phyloP scores from a whole-genome alignment of 2,329 filamentous ascomycete genomes.

The Aspergillus fischeri region DNA sequence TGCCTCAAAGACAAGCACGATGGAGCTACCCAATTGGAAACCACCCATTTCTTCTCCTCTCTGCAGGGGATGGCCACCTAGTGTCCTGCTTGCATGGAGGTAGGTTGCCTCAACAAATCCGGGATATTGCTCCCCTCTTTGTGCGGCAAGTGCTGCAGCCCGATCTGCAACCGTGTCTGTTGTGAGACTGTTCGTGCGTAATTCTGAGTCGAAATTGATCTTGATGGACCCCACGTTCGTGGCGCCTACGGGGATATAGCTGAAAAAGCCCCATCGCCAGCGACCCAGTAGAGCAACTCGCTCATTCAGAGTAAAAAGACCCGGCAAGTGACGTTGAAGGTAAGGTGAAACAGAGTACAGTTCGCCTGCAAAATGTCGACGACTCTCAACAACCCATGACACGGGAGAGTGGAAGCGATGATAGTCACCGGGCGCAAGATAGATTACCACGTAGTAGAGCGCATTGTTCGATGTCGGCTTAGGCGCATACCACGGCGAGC shows the following conservation, averaged over 20 bases:
- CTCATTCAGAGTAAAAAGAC: constrained; percentile 95
- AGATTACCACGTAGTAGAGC: constrained; percentile 91
- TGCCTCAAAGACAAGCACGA: constrained; percentile 95
- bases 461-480: constrained; percentile 59
- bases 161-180: constrained; percentile 89
- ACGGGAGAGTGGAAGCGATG: constrained; percentile 96
- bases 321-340: constrained; percentile 84
- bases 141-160: constrained; percentile 73
- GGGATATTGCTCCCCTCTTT: constrained; percentile 75
- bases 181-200: constrained; percentile 84
- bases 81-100: constrained; percentile 66
- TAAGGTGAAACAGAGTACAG: constrained; percentile 94
- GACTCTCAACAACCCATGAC: constrained; percentile 89
- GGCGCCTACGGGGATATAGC: constrained; percentile 89
- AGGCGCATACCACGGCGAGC: constrained; percentile 64
- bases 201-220: constrained; percentile 92
- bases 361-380: constrained; percentile 96
- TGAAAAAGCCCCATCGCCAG: constrained; percentile 98
- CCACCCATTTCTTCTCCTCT: constrained; percentile 97
- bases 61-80: constrained; percentile 77
- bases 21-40: constrained; percentile 90
- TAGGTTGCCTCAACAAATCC: constrained; percentile 94
- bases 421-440: constrained; percentile 95
- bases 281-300: constrained; percentile 87
- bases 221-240: constrained; percentile 97